Base-by-base conservation (phyloP, 352 stramenopile genomes). In the Phytophthora tubulina region DNA sequence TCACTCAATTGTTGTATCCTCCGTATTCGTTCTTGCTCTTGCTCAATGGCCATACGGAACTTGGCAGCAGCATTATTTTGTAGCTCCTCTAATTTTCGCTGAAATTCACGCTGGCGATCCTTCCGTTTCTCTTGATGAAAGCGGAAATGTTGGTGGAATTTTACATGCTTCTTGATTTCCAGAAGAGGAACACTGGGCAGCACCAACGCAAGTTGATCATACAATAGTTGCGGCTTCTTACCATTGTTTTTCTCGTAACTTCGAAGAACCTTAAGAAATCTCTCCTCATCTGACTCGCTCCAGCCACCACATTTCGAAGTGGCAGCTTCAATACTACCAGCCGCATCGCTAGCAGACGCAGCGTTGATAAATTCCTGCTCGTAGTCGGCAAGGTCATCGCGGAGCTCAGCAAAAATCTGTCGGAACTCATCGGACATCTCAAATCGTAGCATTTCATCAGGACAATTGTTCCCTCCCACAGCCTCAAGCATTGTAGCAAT, bases 71-170 rank as follows among this genome's bases (percentile, higher is more conserved):
- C 75, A 51, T 58, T 50, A 27, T 8, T 48, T 13, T 82, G 63
- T 6, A 87, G 42, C 15, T 87, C 69, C 0, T 64, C n/a, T 30
- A 78, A 42, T 14, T 73, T 81, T 3, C 83, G 63, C 14, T 88
- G 70, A 30, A 86, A 80, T 32, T 91, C 81, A 21, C 61, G 67
- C 6, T 76, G 69, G 2, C 82, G 77, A 56, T 92, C 81, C 33
- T 77, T 73, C 21, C 73, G 79, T 64, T 93, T 93, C 5, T 89
- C 71, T 11, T 82, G 67, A 44, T 81, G 80, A 54, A 91, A 93
- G 0, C 78, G 77, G 13, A 79, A 51, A 66, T 88, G 70, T 10
- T 86, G 83, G 36, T 93, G 81, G 39, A 90, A 93, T 48, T 83
- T 89, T 8, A 79, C 70, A 55, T 95, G 87, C 17, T 59, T 68